Evolutionary conservation across 495 filamentous ascomycete species (phyloP).

Genomic region (Aspergillus affinis): DNA sequence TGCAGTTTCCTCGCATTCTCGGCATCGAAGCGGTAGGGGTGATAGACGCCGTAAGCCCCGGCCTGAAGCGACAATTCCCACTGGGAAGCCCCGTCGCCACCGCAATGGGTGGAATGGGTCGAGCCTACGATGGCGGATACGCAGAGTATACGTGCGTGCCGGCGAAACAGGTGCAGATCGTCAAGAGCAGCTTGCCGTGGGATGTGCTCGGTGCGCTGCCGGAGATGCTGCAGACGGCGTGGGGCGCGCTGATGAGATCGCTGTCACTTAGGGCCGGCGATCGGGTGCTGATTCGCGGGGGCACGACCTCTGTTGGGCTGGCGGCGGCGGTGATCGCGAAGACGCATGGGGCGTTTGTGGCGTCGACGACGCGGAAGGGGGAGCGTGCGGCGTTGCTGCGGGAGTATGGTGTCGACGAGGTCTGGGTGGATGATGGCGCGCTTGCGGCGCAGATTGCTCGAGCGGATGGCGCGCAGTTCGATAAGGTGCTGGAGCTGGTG

Average conservation of each 20-base stretch:
- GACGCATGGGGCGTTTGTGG: conserved; percentile 36
- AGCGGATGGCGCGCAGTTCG: conserved; percentile 31
- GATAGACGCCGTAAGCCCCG: conserved; percentile 30
- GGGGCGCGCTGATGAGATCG: conserved; percentile 40
- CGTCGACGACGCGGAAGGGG: conserved; percentile 39
- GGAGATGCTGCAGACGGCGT: conserved; percentile 58
- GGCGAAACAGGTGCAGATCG: conserved; percentile 39
- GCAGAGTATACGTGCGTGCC: conserved; percentile 54
- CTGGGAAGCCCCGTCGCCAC: conserved; percentile 47
- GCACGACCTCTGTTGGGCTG: conserved; percentile 49
- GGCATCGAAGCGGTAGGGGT: conserved; percentile 54
- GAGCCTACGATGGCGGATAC: conserved; percentile 53
- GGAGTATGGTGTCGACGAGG: conserved; percentile 38
- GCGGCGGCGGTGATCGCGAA: conserved; percentile 50
- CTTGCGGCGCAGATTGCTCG: conserved; percentile 36
- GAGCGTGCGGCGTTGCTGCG: conserved; percentile 37
- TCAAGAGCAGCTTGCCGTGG: conserved; percentile 40
- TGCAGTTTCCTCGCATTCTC: conserved; percentile 48
- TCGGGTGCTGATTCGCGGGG: conserved; percentile 49
- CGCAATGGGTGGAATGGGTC: conserved; percentile 53
- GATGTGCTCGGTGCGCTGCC: conserved; percentile 49
- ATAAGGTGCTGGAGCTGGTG: conserved; percentile 52
- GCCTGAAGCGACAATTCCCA: conserved; percentile 30
- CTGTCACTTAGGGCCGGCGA: conserved; percentile 43
- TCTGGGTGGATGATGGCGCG: conserved; percentile 41